phyloP scores from a whole-genome alignment of 2,329 filamentous ascomycete genomes.

The Rhexocercosporidium sp. region DNA sequence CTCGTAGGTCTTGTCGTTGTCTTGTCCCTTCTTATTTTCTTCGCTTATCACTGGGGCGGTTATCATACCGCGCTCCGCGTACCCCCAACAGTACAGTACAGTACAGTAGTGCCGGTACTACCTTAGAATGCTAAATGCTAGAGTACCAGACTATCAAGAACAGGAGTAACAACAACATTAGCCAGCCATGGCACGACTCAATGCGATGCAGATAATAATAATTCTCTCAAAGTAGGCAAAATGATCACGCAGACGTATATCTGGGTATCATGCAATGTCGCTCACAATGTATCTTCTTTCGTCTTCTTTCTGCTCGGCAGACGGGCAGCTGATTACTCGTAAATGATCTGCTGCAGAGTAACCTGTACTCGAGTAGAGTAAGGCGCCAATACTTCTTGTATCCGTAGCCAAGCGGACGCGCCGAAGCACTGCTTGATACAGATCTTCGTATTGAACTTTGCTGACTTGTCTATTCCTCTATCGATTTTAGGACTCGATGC shows the following conservation, averaged over 20 bases:
- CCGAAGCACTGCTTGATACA: neutral
- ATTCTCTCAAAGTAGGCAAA: neutral
- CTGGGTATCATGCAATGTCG: neutral
- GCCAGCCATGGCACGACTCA: neutral
- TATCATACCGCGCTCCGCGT: neutral
- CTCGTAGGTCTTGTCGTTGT: neutral
- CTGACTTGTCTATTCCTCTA: neutral
- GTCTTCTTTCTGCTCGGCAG: neutral
- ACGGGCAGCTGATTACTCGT: neutral
- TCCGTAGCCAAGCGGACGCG: neutral
- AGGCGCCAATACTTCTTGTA: neutral
- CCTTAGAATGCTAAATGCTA: no score
- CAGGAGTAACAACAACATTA: neutral
- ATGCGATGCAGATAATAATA: neutral
- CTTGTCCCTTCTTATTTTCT: slow-evolving; percentile 10
- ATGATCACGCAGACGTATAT: neutral
- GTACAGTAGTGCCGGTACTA: no score
- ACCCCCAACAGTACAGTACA: no score
- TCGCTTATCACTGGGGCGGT: neutral
- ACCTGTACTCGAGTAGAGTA: no score
- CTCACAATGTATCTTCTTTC: neutral
- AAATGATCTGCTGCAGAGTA: neutral
- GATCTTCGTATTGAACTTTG: neutral
- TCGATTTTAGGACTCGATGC: no score
- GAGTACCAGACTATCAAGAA: no score